A percentile compares a stretch with the other conserved stretches of the same genome.
Conservation (phyloP, 2,329 filamentous ascomycete species). For the Colletotrichum noveboracense region DNA sequence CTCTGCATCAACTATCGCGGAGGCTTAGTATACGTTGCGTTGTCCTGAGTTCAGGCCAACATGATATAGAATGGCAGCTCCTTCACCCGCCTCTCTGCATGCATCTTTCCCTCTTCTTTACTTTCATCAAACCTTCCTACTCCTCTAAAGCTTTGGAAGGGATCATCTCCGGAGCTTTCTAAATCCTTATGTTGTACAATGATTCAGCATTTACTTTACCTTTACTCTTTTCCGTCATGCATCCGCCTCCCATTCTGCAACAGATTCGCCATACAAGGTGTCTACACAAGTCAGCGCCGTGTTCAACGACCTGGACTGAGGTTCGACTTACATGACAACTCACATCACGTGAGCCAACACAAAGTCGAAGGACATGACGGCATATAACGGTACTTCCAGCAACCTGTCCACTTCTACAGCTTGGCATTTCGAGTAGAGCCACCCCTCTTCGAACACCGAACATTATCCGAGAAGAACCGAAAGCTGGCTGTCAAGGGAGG, state of each 20-base stretch:
- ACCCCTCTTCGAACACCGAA: neutral
- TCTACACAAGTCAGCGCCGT: too few species aligned
- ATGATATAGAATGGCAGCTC: neutral
- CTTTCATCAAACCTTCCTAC: too few species aligned
- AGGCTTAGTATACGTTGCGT: rapidly evolving
- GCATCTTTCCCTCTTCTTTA: too few species aligned
- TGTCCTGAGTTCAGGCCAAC: neutral
- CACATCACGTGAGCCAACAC: neutral
- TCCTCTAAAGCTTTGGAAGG: too few species aligned
- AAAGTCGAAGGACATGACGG: neutral
- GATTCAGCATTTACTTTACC: neutral
- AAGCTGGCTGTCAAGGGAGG: neutral
- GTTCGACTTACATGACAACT: neutral
- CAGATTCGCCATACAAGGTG: neutral
- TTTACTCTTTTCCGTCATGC: neutral
- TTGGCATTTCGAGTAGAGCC: neutral
- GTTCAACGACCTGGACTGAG: neutral
- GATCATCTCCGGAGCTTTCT: neutral
- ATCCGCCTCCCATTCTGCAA: rapidly evolving
- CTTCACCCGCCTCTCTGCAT: neutral
- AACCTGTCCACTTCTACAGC: neutral
- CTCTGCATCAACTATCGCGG: neutral
- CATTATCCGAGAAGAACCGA: neutral
- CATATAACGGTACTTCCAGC: neutral
- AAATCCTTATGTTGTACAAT: rapidly evolving